Base-by-base conservation (phyloP, 1,284 basidiomycete species). In the Microbotryomycetes sp. region DNA sequence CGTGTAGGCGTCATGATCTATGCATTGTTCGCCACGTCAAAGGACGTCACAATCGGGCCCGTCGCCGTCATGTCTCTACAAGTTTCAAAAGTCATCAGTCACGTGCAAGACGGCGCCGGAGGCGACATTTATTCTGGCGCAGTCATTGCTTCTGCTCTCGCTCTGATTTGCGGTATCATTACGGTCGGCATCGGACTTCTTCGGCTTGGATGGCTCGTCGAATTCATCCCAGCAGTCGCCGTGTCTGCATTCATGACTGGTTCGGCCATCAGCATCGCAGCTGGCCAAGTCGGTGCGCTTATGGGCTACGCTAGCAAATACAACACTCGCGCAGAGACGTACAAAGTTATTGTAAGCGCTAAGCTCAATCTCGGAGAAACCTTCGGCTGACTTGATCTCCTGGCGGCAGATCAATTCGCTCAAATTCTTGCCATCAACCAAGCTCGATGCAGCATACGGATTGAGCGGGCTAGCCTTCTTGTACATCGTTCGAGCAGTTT, bases 51-150 rank as follows among this genome's bases (percentile, higher is more conserved):
- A 13, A 96, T 97, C 68, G 92, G 92, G 54, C 92, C 92, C 3
- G 92, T 68, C 30, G 93, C 94, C 18, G 94, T 98, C 76, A 96
- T 97, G 91, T 94, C 90, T 6, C 83, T 96, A 57, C 88, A 90
- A 35, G 85, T 86, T n/a, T 82, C 89, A 16, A 85, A 89, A 72
- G 85, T 94, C 65, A 87, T 96, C 73, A 78, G 79, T 27, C 75
- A 81, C 47, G 84, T 94, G 54, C 73, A 87, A 52, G 69, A 60
- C 5, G 46, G 57, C 35, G 68, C 73, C 41, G 73, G 73, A 48
- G 75, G 73, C 41, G 68, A 76, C 0, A 70, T 68, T 35, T 62
- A 59, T 46, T 57, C 64, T 5, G 66, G 60, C 7, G 85, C 88
- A 5, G 79, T 85, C 60, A 97, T 98, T 66, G 94, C 89, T 2